phyloP scores from a whole-genome alignment of 441 rosid genomes.

The Syzygium syzygioides region DNA sequence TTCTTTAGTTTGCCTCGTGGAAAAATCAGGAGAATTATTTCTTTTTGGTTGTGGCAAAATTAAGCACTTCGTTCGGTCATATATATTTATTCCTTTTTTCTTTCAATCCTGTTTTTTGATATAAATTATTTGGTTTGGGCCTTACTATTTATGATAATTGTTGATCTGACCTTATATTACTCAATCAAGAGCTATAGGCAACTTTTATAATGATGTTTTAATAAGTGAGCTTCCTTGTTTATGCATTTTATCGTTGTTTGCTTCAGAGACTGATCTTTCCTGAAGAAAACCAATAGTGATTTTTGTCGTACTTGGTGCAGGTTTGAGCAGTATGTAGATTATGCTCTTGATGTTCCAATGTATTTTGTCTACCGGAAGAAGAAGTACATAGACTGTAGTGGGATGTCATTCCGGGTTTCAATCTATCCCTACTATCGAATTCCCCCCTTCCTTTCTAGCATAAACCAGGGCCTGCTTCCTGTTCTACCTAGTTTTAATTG shows the following conservation, averaged over 20 bases:
- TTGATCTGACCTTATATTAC: not conserved
- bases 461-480: constrained; percentile 4
- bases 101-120: not conserved
- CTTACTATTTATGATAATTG: not conserved
- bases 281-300: not conserved
- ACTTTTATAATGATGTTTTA: not conserved
- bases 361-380: constrained; percentile 86
- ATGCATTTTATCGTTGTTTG: not conserved
- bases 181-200: not conserved
- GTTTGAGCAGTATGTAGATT: constrained; percentile 98
- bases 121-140: not conserved
- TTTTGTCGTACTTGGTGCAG: constrained; percentile 31
- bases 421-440: constrained; percentile 31
- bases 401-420: constrained; percentile 92
- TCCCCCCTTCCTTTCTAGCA: not conserved
- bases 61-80: not conserved
- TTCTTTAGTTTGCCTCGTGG: not conserved
- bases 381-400: constrained; percentile 87
- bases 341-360: constrained; percentile 99
- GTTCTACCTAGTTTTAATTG: not conserved
- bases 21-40: not conserved
- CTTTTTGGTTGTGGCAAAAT: not conserved
- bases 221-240: not conserved
- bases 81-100: not conserved
- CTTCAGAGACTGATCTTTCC: not conserved